phyloP scores from a whole-genome alignment of 2,329 filamentous ascomycete genomes.

The Fusarium setosum region DNA sequence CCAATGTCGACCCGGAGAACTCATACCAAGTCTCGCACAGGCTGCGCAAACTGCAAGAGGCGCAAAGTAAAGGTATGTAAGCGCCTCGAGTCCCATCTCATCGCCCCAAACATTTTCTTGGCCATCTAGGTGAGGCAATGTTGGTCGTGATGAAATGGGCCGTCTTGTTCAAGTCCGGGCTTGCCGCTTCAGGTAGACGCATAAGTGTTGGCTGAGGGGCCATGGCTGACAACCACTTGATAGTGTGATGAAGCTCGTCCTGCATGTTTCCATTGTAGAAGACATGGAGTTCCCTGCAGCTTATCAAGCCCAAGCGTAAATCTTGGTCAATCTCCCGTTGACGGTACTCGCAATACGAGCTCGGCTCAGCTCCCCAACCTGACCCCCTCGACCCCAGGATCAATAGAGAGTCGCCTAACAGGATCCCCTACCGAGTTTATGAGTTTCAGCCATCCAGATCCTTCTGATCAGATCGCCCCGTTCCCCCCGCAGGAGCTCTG shows the following conservation, averaged over 20 bases:
- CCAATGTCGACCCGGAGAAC: conserved; percentile 42
- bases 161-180: not conserved
- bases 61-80: conserved; percentile 48
- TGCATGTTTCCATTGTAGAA: conserved; percentile 45
- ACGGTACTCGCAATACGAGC: not conserved
- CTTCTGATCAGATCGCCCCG: conserved; percentile 36
- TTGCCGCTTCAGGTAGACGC: not conserved
- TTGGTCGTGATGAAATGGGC: not conserved
- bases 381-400: conserved; percentile 22
- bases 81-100: not conserved
- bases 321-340: not conserved
- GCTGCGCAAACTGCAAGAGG: conserved; percentile 47
- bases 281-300: conserved; percentile 45
- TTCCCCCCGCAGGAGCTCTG: conserved; percentile 38
- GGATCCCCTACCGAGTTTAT: conserved; percentile 13
- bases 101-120: not conserved
- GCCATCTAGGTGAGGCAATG: not conserved
- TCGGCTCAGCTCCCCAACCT: conserved; percentile 25
- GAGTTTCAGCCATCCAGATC: conserved; percentile 15
- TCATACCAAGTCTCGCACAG: conserved; percentile 49
- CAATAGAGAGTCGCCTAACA: conserved; percentile 4
- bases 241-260: conserved; percentile 45
- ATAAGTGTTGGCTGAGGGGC: not conserved
- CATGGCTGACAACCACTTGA: conserved; percentile 12
- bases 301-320: conserved; percentile 19